Evolutionary conservation across 768 basidiomycete genomes (phyloP).

Genomic region (Guyanaporus albipodus): DNA sequence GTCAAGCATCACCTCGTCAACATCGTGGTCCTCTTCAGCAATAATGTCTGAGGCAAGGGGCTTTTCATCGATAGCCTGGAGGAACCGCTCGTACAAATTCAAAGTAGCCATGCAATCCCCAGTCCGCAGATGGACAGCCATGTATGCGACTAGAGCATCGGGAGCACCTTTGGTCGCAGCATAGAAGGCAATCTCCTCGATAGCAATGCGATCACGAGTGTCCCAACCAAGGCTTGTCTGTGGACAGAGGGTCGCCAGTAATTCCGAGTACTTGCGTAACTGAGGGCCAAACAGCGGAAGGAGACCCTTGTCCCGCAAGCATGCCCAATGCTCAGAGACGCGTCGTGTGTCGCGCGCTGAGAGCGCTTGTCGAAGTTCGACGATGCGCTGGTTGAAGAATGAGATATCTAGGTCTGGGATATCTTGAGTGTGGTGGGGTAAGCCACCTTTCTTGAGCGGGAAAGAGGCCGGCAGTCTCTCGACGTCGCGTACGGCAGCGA

Average conservation of each 20-base stretch:
- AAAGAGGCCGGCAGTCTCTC: neutral
- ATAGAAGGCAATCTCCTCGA: constrained; percentile 48
- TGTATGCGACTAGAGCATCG: constrained; percentile 46
- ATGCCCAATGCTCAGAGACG: constrained; percentile 37
- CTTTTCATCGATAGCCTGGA: constrained; percentile 20
- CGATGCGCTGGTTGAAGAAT: constrained; percentile 35
- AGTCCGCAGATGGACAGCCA: constrained; percentile 43
- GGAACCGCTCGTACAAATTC: constrained; percentile 41
- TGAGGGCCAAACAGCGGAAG: constrained; percentile 46
- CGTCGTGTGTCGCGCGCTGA: constrained; percentile 30
- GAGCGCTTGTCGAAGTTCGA: constrained; percentile 38
- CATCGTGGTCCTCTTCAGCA: constrained; percentile 16
- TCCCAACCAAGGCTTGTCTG: constrained; percentile 21
- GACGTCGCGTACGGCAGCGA: constrained; percentile 5
- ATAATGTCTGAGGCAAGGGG: constrained; percentile 13
- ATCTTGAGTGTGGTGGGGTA: constrained; percentile 5
- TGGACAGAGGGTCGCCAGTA: constrained; percentile 32
- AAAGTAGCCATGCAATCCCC: constrained; percentile 42
- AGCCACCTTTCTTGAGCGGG: neutral
- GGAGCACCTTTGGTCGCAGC: constrained; percentile 43
- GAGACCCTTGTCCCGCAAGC: constrained; percentile 41
- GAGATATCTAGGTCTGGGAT: constrained; percentile 31
- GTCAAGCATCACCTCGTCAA: constrained; percentile 26
- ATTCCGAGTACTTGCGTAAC: constrained; percentile 36
- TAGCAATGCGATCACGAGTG: constrained; percentile 24